Evolutionary conservation across 768 basidiomycete species (phyloP), one percentile per base, ranked within the genome.

Genomic region (Chlorophyllum brunneum): DNA sequence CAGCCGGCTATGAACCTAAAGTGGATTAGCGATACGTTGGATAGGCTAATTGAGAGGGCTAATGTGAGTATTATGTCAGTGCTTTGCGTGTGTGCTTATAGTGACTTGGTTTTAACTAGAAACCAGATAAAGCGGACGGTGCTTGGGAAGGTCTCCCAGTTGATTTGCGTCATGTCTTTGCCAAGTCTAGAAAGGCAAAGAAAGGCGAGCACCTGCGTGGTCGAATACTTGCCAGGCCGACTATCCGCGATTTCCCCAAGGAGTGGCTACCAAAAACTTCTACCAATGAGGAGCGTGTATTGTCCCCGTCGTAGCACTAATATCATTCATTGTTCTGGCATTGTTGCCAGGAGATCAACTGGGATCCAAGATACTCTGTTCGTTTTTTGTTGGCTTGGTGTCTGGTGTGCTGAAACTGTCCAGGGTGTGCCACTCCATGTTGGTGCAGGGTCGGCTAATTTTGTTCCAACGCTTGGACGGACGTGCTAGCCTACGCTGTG

Each of bases 11-110:
- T 90, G 88, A 99, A 99, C 68, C 73, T 95, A 61, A 95, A 95
- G 67, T 95, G 92, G 88, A 91, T 88, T 34, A 88, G 87, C 58
- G 95, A 98, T 63, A 78, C 82, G 13, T 67, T 99, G 49, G 88
- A 94, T 62, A 71, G 78, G 59, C 70, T 99, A 37, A 65, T 98
- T 56, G 69, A 67, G n/a, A 86, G 85, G 61, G 91, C 94, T 8
- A 92, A 94, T 66, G 95, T 97, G 63, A 59, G 92, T 79, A 42
- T 36, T 34, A 10, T 38, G 9, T 54, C 27, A 13, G 20, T 26
- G 18, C 23, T 52, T 22, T 23, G 39, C 45, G 30, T 20, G 54
- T 60, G 51, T 38, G 40, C 6, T 44, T 51, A 31, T 51, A 55
- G 22, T n/a, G n/a, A n/a, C 43, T 58, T 22, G 36, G 7, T 11